Evolutionary conservation across 768 basidiomycete species (phyloP).

Genomic region (Tylopilus rubrobrunneus): DNA sequence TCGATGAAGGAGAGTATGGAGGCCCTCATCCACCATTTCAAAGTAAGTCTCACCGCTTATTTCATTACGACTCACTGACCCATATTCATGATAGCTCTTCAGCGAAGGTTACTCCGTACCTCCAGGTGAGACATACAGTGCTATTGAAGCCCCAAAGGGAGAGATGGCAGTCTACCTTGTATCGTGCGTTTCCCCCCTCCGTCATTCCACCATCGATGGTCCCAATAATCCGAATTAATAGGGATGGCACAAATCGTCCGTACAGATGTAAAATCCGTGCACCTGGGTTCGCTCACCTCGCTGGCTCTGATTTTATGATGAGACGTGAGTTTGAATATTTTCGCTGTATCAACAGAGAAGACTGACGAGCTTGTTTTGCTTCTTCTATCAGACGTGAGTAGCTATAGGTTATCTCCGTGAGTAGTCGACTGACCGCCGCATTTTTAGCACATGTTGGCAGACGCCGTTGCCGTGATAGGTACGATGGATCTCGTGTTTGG

Average conservation of each 20-base stretch:
- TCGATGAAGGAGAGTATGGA: conserved; percentile 99
- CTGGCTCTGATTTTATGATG: conserved; percentile 98
- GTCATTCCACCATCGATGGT: background rate
- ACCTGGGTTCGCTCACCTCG: conserved; percentile 93
- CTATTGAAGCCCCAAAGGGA: conserved; percentile 98
- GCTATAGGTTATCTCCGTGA: background rate
- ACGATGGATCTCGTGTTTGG: conserved; percentile 99
- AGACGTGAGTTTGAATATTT: conserved; percentile 54
- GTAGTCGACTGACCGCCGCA: conserved; percentile 26
- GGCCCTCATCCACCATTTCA: conserved; percentile 97
- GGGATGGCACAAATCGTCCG: conserved; percentile 92
- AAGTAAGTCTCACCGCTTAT: conserved; percentile 41
- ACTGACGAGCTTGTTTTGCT: conserved; percentile 2
- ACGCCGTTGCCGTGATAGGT: conserved; percentile 95
- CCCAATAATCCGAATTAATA: conserved; percentile 24
- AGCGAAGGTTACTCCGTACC: conserved; percentile 97
- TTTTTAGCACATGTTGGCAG: conserved; percentile 81
- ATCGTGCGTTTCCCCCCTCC: conserved; percentile 51
- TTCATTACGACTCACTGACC: background rate
- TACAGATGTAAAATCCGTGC: conserved; percentile 98
- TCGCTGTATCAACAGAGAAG: background rate
- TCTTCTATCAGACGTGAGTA: conserved; percentile 36
- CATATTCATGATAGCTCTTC: conserved; percentile 60
- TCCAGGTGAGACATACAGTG: conserved; percentile 92
- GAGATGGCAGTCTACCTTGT: conserved; percentile 99